Evolutionary conservation across 1,284 basidiomycete genomes (phyloP).

Genomic region (Puccinia coronata): DNA sequence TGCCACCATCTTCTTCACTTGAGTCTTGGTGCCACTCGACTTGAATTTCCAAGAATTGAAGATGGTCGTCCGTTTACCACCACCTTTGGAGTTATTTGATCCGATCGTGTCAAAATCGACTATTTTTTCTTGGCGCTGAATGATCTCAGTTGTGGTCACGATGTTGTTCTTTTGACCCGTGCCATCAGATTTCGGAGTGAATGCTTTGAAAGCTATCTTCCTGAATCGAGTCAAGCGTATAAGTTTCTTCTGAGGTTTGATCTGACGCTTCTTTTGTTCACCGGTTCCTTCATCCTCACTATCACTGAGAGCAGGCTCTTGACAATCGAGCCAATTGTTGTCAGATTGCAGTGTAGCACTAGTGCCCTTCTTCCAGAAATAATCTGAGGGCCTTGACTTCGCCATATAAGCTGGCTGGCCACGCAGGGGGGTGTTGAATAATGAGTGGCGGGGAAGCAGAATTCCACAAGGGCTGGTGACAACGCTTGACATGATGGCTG

Average conservation of each 20-base stretch:
- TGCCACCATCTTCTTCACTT: slow-evolving; percentile 40
- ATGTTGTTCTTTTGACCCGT: slow-evolving; percentile 21
- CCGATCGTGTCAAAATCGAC: not conserved
- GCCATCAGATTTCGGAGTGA: slow-evolving; percentile 27
- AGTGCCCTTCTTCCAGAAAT: slow-evolving; percentile 43
- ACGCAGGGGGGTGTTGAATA: slow-evolving; percentile 22
- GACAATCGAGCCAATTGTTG: slow-evolving; percentile 24
- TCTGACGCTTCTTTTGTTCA: not conserved
- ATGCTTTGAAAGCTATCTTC: slow-evolving; percentile 46
- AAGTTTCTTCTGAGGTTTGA: not conserved
- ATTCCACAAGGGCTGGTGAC: not conserved
- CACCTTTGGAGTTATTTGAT: not conserved
- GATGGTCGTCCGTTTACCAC: not conserved
- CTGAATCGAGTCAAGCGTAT: slow-evolving; percentile 16
- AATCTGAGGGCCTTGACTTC: slow-evolving; percentile 30
- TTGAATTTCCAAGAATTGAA: slow-evolving; percentile 35
- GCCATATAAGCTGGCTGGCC: not conserved
- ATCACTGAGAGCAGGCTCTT: slow-evolving; percentile 29
- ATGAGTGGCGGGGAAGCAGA: not conserved
- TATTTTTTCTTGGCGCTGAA: not conserved
- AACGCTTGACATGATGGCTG: not conserved
- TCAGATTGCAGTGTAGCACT: not conserved
- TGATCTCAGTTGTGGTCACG: slow-evolving; percentile 14
- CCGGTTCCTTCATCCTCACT: slow-evolving; percentile 30
- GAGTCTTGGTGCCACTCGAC: slow-evolving; percentile 11